Base-by-base conservation (phyloP, 1,139 yeast genomes). In the Blastobotrys malaysiensis region DNA sequence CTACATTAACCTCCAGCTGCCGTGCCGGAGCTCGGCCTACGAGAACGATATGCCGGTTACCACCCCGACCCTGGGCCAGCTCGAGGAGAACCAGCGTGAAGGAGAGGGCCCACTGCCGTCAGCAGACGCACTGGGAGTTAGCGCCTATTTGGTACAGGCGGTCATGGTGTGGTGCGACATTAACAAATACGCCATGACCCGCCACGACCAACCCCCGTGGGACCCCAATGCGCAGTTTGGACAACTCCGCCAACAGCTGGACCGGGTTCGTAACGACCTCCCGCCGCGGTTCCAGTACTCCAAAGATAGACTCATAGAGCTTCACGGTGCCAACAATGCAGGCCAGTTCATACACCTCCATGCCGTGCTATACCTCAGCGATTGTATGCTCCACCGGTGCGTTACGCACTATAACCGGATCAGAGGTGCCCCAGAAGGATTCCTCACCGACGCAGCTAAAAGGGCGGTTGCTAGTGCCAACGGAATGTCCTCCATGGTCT, bases 141-240 rank as follows among this genome's bases (percentile, higher is more conserved):
- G 64, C 20, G 66, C 71, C 1, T 69, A 67, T 52, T 69, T 66
- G 55, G 59, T 69, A 43, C 61, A 64, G 52, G 65, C 67, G 3
- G 62, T 63, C 7, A 56, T 68, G 44, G 50, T 70, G 49, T 70
- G 73, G 73, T 69, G 71, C 44, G 65, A 66, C 45, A 62, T 66
- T 49, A 65, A 66, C 50, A 60, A 59, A 20, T 68, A 67, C 53
- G 66, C 61, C 27, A 60, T 59, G 57, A 56, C 59, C 21, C 55
- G 55, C 19, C 49, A 56, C 21, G 46, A 46, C 14, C 51, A 57
- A 20, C 64, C 60, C 24, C 68, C 68, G 3, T 63, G 68, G 67
- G 50, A 57, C 46, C 48, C 48, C 11, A 60, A 55, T 11, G 62
- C 66, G 2, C 48, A 54, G 27, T 63, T 57, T 16, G 49, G 50